These are phyloP conservation scores for Aspergillus steynii DNA, from an alignment of 495 filamentous ascomycete genomes.

Conservation along the genomic window DNA sequence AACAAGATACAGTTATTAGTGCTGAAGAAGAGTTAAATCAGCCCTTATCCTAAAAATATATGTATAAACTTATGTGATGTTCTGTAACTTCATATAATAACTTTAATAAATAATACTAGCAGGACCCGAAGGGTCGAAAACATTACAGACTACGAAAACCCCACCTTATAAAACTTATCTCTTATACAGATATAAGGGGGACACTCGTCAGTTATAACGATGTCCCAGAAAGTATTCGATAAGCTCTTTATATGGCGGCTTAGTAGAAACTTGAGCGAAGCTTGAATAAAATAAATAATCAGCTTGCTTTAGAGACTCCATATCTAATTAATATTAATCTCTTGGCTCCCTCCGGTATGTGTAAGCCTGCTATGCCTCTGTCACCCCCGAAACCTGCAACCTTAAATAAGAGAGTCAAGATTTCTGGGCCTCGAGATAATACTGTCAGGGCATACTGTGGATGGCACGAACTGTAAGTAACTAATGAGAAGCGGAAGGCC, in stretches of 20 bases:
- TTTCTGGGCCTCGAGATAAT: conserved; percentile 1
- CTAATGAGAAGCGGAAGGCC: conserved; percentile 7
- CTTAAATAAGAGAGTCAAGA: background rate
- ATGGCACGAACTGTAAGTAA: conserved; percentile 13
- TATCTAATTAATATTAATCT: conserved; percentile 3
- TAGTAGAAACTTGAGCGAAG: background rate
- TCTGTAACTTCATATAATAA: background rate
- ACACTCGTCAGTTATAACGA: background rate
- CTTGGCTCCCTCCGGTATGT: background rate
- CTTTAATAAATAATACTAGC: background rate
- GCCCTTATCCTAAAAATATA: background rate
- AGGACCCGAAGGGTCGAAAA: background rate
- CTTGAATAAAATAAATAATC: conserved; percentile 4
- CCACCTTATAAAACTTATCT: background rate
- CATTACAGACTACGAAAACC: background rate
- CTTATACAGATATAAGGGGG: background rate
- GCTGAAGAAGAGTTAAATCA: background rate
- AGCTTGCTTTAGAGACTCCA: background rate
- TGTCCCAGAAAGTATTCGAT: too few species aligned
- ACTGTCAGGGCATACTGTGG: conserved; percentile 2
- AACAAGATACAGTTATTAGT: conserved; percentile 1
- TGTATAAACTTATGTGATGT: background rate
- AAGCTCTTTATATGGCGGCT: background rate
- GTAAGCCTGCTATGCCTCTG: background rate
- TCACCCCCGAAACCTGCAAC: background rate